Conservation (phyloP, 345 rosid species). For the Noccaea bulbosa region DNA sequence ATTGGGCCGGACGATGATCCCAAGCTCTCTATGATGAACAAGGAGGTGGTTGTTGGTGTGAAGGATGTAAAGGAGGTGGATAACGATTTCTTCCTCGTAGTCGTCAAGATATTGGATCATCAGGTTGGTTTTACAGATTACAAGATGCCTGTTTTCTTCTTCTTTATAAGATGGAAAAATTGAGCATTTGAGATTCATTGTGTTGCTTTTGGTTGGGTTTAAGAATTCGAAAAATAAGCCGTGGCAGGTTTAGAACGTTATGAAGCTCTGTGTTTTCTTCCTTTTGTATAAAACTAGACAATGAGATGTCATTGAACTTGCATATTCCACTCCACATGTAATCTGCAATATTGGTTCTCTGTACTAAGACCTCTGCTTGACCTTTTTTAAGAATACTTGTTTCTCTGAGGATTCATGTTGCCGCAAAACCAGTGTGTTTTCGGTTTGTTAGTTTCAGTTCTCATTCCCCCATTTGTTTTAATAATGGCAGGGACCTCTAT, state of each 20-base stretch:
- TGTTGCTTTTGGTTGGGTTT: slow-evolving; percentile 1
- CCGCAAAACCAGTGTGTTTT: neutral
- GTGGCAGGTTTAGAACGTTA: neutral
- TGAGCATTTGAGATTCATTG: slow-evolving; percentile 1
- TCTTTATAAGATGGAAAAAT: neutral
- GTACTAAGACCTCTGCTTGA: neutral
- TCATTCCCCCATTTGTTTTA: neutral
- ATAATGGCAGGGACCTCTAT: slow-evolving; percentile 67
- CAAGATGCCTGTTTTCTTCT: neutral
- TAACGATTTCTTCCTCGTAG: slow-evolving; percentile 92
- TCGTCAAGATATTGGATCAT: slow-evolving; percentile 72
- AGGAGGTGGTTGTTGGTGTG: slow-evolving; percentile 86
- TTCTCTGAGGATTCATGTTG: too few relatives aligned
- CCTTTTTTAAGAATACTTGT: too few relatives aligned
- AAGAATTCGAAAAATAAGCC: neutral
- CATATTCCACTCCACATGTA: neutral
- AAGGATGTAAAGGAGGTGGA: slow-evolving; percentile 90
- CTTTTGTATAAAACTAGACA: neutral
- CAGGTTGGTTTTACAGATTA: slow-evolving; percentile 61
- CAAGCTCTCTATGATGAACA: slow-evolving; percentile 84
- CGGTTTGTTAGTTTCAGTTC: neutral
- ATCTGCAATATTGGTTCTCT: neutral
- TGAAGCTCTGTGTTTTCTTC: neutral
- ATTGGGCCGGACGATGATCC: slow-evolving; percentile 70
- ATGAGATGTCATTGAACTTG: neutral